Percentiles rank a stretch among this genome's conserved stretches.
Evolutionary conservation across 306 rosid genomes (phyloP).

Genomic region (Castanospermum australe): DNA sequence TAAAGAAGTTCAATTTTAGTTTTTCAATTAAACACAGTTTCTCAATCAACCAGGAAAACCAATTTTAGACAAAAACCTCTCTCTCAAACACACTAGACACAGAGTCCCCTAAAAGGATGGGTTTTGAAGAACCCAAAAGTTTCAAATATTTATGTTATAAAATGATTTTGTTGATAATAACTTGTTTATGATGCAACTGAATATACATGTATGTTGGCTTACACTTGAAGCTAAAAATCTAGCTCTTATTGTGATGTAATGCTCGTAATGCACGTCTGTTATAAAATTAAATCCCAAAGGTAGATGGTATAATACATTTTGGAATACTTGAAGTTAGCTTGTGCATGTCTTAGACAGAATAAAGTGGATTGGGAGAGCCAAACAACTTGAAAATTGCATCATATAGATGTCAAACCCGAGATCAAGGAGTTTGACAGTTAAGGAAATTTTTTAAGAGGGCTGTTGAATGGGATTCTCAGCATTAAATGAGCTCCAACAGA

Average conservation of each 20-base stretch:
- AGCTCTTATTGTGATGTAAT: background rate
- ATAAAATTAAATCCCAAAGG: background rate
- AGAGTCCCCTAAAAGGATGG: background rate
- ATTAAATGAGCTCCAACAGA: too few species aligned
- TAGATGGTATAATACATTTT: background rate
- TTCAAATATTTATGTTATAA: background rate
- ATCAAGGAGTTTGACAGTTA: background rate
- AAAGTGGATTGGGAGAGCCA: background rate
- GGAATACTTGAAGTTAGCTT: background rate
- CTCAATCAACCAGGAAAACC: conserved; percentile 13
- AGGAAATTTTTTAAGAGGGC: background rate
- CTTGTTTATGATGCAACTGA: background rate
- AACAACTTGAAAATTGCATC: background rate
- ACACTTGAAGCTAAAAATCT: background rate
- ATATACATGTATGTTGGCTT: background rate
- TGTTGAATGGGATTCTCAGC: too few species aligned
- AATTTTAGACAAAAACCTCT: background rate
- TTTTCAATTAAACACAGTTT: background rate
- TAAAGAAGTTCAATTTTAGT: background rate
- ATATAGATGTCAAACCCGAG: background rate
- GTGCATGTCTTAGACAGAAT: background rate
- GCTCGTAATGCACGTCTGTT: background rate
- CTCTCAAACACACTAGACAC: background rate
- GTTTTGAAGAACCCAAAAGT: background rate
- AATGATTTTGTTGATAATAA: conserved; percentile 4